Evolutionary conservation across 2,329 filamentous ascomycete species (phyloP), one percentile per base, ranked within the genome.

Genomic region (Colletotrichum sp.): DNA sequence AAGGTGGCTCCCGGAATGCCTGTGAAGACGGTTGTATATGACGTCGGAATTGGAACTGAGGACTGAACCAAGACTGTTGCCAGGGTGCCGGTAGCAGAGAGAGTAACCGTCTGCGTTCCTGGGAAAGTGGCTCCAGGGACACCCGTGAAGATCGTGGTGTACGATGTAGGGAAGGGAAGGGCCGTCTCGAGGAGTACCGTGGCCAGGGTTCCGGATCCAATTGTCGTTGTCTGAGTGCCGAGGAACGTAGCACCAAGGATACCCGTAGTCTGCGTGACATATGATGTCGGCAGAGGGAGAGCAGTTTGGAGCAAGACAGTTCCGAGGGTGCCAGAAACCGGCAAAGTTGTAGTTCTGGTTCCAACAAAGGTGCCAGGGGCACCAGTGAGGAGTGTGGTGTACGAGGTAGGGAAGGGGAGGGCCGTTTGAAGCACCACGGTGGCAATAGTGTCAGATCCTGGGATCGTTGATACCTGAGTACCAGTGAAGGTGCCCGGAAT

Each of bases 171-270:
- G 6, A 28, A 44, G 18, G 72, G 68, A 21, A 75, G 49, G 2
- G 72, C 72, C 1, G 72, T 75, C 36, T 75, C 21, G 16, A 75
- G 55, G 3, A 75, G 34, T 0, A 75, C 72, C 2, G 72, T 75
- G 72, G 72, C 4, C 70, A 13, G 1, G 21, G n/a, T 60, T 5
- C 72, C 67, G 2, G 44, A 26, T 2, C 59, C 36, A 2, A 75
- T 34, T 2, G 72, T 71, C 24, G 44, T 24, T 8, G 49, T 21
- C 49, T 55, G 49, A 1, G 65, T 68, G 30, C 65, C 65, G 21
- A 36, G 15, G n/a, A 68, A 62, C 0, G 59, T 62, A 10, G 65
- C 71, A 1, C 36, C 71, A 8, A 57, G 15, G 36, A 63, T 8
- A 8, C 68, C n/a, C 5, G 71, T 73, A 3, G 36, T 55, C 13